Conservation (phyloP, 306 rosid genomes). For the Fragaria nilgerrensis region DNA sequence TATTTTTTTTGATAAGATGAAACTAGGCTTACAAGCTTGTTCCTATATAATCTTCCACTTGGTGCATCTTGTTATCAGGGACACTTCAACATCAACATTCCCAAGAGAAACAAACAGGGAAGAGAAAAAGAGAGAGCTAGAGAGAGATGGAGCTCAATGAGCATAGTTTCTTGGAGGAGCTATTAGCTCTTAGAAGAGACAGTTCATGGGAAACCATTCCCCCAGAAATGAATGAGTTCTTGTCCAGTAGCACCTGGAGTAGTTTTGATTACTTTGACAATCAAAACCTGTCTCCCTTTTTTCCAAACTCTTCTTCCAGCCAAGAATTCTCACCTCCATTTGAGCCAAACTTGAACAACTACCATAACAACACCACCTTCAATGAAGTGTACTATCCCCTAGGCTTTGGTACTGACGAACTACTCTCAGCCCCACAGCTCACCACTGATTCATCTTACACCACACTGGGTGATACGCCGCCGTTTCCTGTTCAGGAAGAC, state of each 20-base stretch:
- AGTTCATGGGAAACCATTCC: slow-evolving; percentile 55
- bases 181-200: slow-evolving; percentile 63
- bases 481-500: slow-evolving; percentile 46
- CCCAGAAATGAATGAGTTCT: slow-evolving; percentile 48
- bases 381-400: slow-evolving; percentile 45
- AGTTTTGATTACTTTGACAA: slow-evolving; percentile 46
- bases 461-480: slow-evolving; percentile 36
- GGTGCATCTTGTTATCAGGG: slow-evolving; percentile 40
- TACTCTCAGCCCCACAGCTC: slow-evolving; percentile 43
- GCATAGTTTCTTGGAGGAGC: slow-evolving; percentile 64
- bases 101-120: slow-evolving; percentile 28
- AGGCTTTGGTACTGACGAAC: slow-evolving; percentile 24
- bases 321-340: slow-evolving; percentile 43
- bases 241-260: slow-evolving; percentile 37
- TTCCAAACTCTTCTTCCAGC: slow-evolving; percentile 46
- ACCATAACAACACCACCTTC: slow-evolving; percentile 17
- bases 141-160: slow-evolving; percentile 57
- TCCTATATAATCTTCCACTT: slow-evolving; percentile 51
- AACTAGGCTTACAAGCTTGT: slow-evolving; percentile 24
- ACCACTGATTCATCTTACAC: slow-evolving; percentile 45
- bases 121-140: slow-evolving; percentile 13
- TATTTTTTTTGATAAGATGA: neutral
- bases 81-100: slow-evolving; percentile 38
- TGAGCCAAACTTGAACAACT: slow-evolving; percentile 26
- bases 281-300: slow-evolving; percentile 43